Base-by-base conservation (phyloP, 371 early-diverging fungal species). In the Mucor mucedo region DNA sequence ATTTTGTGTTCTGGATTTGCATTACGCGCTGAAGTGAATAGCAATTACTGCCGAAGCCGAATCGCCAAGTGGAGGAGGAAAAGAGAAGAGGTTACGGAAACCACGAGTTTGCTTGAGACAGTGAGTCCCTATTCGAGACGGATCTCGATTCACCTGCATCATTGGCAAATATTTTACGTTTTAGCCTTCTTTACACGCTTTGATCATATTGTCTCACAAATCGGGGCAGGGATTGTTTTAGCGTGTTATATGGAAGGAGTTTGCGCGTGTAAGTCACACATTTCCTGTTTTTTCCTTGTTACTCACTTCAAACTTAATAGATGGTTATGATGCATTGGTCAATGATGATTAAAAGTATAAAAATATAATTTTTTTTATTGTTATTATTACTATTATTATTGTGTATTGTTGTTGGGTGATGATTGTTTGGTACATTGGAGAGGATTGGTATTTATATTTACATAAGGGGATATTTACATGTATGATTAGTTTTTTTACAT, bases 161-260 rank as follows among this genome's bases (percentile, higher is more conserved):
- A 93, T 65, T 93, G 94, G 94, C 92, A 92, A 59, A 86, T 93
- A 50, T 93, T 93, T 61, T 92, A 92, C 69, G 77, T 78, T 11
- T 70, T 93, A 14, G 91, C 91, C 4, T 93, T 91, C 58, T 93
- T 92, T 65, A 93, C 92, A 16, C 72, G 93, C 30, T 93, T 91
- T 57, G 79, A 84, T 44, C 71, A 87, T 65, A 80, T 84, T 56
- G 83, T 89, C 6, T 93, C 93, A 2, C 83, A 85, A 58, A 79
- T 89, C 2, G 87, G 83, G 13, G 88, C 88, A 6, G 94, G 93
- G 0, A 77, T 93, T 45, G 84, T 86, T 1, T 70, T 93, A 27
- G 93, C 89, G 2, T 89, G 89, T 54, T 89, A 88, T 60, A 90
- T 91, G 70, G 90, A 93, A 48, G 92, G 93, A 35, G 77, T 88